Base-by-base conservation (phyloP, 352 stramenopile genomes). In the Globisporangium uncinulatum region DNA sequence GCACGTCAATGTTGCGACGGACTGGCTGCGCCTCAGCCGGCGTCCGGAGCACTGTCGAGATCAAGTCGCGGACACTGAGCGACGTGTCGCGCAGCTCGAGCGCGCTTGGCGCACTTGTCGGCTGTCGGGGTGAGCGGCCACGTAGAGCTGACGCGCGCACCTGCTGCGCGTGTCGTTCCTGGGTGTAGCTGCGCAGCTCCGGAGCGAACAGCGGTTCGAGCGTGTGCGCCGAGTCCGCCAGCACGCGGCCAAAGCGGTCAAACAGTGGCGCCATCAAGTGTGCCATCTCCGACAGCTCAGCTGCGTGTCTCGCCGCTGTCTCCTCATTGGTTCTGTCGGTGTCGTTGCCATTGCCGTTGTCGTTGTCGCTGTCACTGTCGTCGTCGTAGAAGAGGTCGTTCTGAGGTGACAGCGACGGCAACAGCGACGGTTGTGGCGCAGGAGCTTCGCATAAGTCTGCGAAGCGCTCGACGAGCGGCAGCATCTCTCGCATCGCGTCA, bases 1-100 rank as follows among this genome's bases (percentile, higher is more conserved):
- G 85, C 3, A 95, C 83, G 59, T 95, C 85, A 44, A 95, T 92
- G 48, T 71, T 92, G 17, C 80, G 80, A 48, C 79, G 76, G 2
- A 62, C 61, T 34, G 73, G 62, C 21, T 49, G 64, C 0, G 66
- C 34, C 6, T 87, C 78, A 6, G 34, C 63, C 8, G 55, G 49
- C 15, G 56, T 45, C 9, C 48, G 67, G 10, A 66, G 64, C n/a
- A 71, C 71, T 0, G 68, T 76, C 0, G 69, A 61, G 45, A 92
- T 87, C 41, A 92, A 56, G 57, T 90, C 80, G 2, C 83, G 83
- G 49, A 92, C 69, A 13, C 67, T 69, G 1, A 87, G 29, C 9
- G 71, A 73, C 4, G 69, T 76, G 48, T 89, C 82, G 9, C 76
- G 58, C 17, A 46, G 61, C 62, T 80, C 73, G 39, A 63, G 31